These are phyloP conservation scores for Monocercomonoides exilis DNA, from an alignment of 78 protist genomes.

Conservation along the genomic window DNA sequence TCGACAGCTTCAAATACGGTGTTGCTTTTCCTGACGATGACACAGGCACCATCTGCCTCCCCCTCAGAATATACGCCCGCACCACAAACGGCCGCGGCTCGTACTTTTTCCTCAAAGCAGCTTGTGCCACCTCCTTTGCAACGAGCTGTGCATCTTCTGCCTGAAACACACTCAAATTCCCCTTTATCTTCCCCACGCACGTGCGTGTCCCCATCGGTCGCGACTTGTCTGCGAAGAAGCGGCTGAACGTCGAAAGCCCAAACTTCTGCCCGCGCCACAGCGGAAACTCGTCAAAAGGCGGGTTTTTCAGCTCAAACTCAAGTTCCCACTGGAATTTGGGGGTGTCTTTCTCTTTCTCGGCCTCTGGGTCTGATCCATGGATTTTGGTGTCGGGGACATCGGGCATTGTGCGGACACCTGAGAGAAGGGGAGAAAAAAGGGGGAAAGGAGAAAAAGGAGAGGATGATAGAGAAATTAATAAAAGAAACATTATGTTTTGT, in stretches of 20 bases:
- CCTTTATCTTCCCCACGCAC: not conserved
- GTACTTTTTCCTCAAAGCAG: not conserved
- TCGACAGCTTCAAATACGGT: slow-evolving; percentile 4
- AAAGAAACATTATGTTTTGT: too few species aligned
- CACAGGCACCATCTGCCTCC: slow-evolving; percentile 21
- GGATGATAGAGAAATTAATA: too few species aligned
- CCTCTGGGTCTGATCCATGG: not conserved
- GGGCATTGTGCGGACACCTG: slow-evolving; percentile 2
- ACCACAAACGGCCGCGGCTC: not conserved
- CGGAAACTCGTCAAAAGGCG: slow-evolving; percentile 1
- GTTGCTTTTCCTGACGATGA: not conserved
- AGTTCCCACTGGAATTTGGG: not conserved
- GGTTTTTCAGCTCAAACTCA: slow-evolving; percentile 14
- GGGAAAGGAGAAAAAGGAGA: too few species aligned
- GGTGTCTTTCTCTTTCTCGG: not conserved
- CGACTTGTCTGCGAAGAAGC: not conserved
- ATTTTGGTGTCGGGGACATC: not conserved
- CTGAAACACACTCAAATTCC: not conserved
- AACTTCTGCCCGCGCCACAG: not conserved
- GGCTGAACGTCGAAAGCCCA: not conserved
- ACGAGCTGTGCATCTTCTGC: not conserved
- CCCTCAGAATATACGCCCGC: slow-evolving; percentile 18
- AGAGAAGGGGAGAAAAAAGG: too few species aligned
- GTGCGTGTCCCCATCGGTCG: not conserved
- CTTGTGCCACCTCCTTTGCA: not conserved